phyloP scores from a whole-genome alignment of 1,139 yeast genomes.

The Hansenula anomala region DNA sequence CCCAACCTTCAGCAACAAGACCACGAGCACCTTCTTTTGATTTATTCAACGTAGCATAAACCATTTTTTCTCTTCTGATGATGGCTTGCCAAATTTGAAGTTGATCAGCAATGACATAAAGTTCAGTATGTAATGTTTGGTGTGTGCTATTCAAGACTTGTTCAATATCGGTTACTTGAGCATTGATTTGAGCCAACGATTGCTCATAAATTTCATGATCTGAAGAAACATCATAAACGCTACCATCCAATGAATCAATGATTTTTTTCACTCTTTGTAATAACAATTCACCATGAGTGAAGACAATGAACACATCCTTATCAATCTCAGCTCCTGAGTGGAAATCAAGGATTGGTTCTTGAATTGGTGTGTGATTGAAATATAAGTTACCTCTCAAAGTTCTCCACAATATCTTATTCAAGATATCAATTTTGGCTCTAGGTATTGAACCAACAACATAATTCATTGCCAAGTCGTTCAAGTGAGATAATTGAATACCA shows the following conservation, averaged over 20 bases:
- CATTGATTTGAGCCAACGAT: conserved; percentile 38
- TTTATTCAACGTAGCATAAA: conserved; percentile 59
- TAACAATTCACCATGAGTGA: conserved; percentile 65
- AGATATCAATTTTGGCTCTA: conserved; percentile 50
- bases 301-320: conserved; percentile 61
- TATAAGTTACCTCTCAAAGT: conserved; percentile 67
- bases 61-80: conserved; percentile 68
- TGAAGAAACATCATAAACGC: conserved; percentile 31
- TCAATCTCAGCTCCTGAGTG: conserved; percentile 35
- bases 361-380: conserved; percentile 58
- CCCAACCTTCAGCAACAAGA: conserved; percentile 77
- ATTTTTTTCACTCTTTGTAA: conserved; percentile 53
- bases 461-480: conserved; percentile 29
- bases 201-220: conserved; percentile 20
- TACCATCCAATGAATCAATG: conserved; percentile 64
- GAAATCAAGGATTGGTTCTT: conserved; percentile 35
- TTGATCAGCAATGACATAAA: conserved; percentile 62
- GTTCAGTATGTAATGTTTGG: conserved; percentile 60
- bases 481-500: conserved; percentile 22
- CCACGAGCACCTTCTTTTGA: conserved; percentile 66
- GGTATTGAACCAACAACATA: conserved; percentile 65
- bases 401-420: conserved; percentile 72
- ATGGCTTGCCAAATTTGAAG: conserved; percentile 64
- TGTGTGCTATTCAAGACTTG: conserved; percentile 54
- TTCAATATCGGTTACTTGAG: conserved; percentile 51